phyloP scores from a whole-genome alignment of 2,329 filamentous ascomycete species.

The Akanthomyces muscarius region DNA sequence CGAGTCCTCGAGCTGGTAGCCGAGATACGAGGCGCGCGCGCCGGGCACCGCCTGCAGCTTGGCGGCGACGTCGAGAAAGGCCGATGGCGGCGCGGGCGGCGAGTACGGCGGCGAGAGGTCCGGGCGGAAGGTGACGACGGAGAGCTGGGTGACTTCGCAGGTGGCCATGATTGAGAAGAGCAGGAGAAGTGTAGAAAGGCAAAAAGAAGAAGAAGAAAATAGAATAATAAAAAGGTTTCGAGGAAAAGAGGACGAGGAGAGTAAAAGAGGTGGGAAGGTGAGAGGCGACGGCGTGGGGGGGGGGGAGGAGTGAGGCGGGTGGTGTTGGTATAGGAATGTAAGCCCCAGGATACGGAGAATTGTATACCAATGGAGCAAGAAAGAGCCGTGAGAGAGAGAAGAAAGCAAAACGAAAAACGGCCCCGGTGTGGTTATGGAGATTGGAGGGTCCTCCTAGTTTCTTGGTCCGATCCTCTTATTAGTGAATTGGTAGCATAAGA shows the following conservation, averaged over 20 bases:
- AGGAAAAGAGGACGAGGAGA: neutral
- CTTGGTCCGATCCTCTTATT: conserved; percentile 1
- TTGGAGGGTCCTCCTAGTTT: neutral
- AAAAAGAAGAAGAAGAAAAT: neutral
- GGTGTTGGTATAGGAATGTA: neutral
- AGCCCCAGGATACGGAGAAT: neutral
- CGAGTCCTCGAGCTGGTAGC: conserved; percentile 33
- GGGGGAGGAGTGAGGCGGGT: neutral
- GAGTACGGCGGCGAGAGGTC: conserved; percentile 21
- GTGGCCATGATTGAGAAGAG: conserved; percentile 23
- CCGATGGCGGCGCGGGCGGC: conserved; percentile 26
- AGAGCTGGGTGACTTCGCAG: conserved; percentile 28
- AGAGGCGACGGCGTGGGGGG: neutral
- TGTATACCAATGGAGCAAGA: neutral
- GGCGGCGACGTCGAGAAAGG: conserved; percentile 26
- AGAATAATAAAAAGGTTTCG: neutral
- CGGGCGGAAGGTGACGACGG: conserved; percentile 29
- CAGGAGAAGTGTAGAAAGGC: neutral
- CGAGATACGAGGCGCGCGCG: conserved; percentile 32
- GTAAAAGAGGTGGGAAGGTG: neutral
- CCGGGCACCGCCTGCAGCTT: conserved; percentile 31
- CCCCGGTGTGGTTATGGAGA: neutral
- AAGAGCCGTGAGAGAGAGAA: neutral
- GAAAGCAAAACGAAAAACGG: neutral
- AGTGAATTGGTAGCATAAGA: neutral